A percentile compares a stretch with the other conserved stretches of the same genome.
These are phyloP conservation scores for Entonaema liquescens DNA, from an alignment of 495 filamentous ascomycete genomes.

Conservation along the genomic window DNA sequence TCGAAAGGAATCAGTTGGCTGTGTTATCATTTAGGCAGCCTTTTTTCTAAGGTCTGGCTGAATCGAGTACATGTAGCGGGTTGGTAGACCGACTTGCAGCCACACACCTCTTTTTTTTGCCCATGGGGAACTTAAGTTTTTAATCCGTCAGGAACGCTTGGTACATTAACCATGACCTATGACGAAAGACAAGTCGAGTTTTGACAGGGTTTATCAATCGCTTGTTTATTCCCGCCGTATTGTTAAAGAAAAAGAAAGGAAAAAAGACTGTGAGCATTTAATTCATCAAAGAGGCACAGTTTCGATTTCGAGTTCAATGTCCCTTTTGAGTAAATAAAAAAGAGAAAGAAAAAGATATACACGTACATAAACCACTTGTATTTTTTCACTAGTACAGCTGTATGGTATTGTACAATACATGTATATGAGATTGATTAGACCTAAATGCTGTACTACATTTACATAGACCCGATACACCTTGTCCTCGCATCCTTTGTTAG, in stretches of 20 bases:
- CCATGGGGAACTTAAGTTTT: slow-evolving; percentile 11
- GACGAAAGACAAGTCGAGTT: not conserved
- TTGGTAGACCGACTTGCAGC: not conserved
- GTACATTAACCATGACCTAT: not conserved
- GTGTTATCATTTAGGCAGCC: not conserved
- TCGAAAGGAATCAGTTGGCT: slow-evolving; percentile 17
- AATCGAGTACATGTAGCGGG: slow-evolving; percentile 8
- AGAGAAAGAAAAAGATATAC: not conserved
- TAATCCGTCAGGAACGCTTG: slow-evolving; percentile 22
- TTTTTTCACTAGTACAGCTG: not conserved
- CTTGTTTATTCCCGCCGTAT: not conserved
- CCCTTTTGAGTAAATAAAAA: not conserved
- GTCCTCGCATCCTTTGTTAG: slow-evolving; percentile 27
- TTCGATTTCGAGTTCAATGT: not conserved
- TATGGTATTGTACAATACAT: slow-evolving; percentile 18
- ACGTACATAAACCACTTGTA: slow-evolving; percentile 1
- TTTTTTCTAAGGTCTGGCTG: slow-evolving; percentile 11
- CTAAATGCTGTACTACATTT: slow-evolving; percentile 20
- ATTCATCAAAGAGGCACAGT: not conserved
- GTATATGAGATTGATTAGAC: slow-evolving; percentile 19
- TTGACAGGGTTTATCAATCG: not conserved
- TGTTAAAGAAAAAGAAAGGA: not conserved
- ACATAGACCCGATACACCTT: slow-evolving; percentile 12
- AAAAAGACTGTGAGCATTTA: not conserved
- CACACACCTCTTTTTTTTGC: slow-evolving; percentile 7